Base-by-base conservation (phyloP, 805 yeast species). In the Saturnispora besseyi region DNA sequence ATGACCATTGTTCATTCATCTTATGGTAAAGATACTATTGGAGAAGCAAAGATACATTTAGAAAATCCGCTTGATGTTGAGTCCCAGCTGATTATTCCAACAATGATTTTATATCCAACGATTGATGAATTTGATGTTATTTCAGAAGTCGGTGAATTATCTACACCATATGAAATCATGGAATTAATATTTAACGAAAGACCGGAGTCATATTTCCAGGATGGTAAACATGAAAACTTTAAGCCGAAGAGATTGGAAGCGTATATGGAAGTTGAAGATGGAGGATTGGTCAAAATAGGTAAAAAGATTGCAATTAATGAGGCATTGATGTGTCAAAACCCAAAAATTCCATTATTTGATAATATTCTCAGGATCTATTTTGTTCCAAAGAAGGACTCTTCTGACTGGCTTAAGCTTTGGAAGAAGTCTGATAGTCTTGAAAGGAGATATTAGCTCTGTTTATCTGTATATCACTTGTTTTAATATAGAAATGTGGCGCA, bases 281-380 rank as follows among this genome's bases (percentile, higher is more conserved):
- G 96, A 46, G 97, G 97, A 0, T 72, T 91, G 53, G 82, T 88
- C 42, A 88, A 87, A 65, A 79, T 84, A 4, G 96, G 96, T 28
- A 86, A 83, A 63, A 87, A 85, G 55, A 76, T 81, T 22, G 70
- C 85, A 1, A 62, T 91, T 22, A 76, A 78, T 58, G 76, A 77
- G 46, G 84, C 82, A 0, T 71, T 91, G 54, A 74, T 79, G 68
- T 74, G 78, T 45, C 78, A 75, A 34, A 66, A 67, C 8, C 86
- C 95, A 13, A 72, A 72, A 24, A 79, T 87, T 8, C 96, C 96
- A 2, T 64, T 90, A 41, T 81, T 90, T 53, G 96, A 90, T 59
- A 74, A 77, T 52, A 73, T 84, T 37, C 72, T 87, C 51, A 75
- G 88, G 55, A 60, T 91, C 9, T 88, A 82, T 57, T 77, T 87